Conservation (phyloP, 179 eudicot species). For the Heliamphora pulchella region DNA sequence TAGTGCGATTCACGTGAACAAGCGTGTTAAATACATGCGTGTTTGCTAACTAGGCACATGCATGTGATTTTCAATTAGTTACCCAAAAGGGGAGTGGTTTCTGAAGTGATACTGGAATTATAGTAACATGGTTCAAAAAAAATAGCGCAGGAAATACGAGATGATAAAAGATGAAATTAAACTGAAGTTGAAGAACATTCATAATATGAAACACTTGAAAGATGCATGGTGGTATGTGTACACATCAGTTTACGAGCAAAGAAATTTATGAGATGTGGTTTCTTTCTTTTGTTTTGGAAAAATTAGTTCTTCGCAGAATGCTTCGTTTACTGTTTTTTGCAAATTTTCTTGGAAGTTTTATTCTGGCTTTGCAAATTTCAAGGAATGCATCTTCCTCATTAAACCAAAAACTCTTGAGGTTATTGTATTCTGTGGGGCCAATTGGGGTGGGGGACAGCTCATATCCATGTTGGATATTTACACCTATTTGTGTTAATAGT, state of each 20-base stretch:
- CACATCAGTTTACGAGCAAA: background rate
- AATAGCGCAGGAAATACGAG: conserved; percentile 2
- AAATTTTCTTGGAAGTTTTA: background rate
- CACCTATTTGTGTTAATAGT: background rate
- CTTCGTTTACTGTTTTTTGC: background rate
- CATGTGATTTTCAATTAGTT: background rate
- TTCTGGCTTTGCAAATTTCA: background rate
- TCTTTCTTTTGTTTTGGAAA: background rate
- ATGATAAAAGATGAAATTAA: conserved; percentile 1
- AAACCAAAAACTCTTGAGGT: background rate
- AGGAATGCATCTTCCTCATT: background rate
- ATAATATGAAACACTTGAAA: background rate
- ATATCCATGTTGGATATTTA: background rate
- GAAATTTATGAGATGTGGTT: background rate
- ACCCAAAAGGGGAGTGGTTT: too few relatives aligned
- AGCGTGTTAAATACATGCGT: too few relatives aligned
- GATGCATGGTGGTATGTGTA: background rate
- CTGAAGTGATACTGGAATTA: too few relatives aligned
- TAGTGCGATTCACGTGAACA: background rate
- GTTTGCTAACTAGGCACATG: too few relatives aligned
- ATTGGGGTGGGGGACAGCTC: background rate
- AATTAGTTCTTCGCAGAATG: background rate
- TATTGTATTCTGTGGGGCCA: background rate
- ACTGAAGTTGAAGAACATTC: background rate
- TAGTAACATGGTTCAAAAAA: background rate